Conservation (phyloP, 129 eudicot genomes). For the sunflower (Helianthus annuus) region HanXRQr2.0-SUNRISE NC_035449.2:2388161-2388660, state of each 20-base stretch:
- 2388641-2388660: slow-evolving; percentile 68
- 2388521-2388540: slow-evolving; percentile 79
- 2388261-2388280: slow-evolving; percentile 47
- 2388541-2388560: slow-evolving; percentile 77
- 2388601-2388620: slow-evolving; percentile 78
- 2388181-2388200: slow-evolving; percentile 73
- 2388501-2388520: slow-evolving; percentile 71
- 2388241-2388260: slow-evolving; percentile 17
- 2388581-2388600: slow-evolving; percentile 78
- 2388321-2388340: slow-evolving; percentile 81
- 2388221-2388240: not conserved
- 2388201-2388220: slow-evolving; percentile 46
- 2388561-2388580: slow-evolving; percentile 57
- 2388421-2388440: slow-evolving; percentile 74
- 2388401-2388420: slow-evolving; percentile 78
- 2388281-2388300: slow-evolving; percentile 78
- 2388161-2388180: slow-evolving; percentile 66
- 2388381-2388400: slow-evolving; percentile 79
- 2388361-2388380: slow-evolving; percentile 77
- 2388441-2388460: slow-evolving; percentile 71
- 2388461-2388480: slow-evolving; percentile 79
- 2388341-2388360: slow-evolving; percentile 86
- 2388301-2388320: slow-evolving; percentile 75
- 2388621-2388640: slow-evolving; percentile 73
- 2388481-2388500: slow-evolving; percentile 74